Evolutionary conservation across 164 flowering plant genomes (phyloP).

Genomic region (Houttuynia cordata): DNA sequence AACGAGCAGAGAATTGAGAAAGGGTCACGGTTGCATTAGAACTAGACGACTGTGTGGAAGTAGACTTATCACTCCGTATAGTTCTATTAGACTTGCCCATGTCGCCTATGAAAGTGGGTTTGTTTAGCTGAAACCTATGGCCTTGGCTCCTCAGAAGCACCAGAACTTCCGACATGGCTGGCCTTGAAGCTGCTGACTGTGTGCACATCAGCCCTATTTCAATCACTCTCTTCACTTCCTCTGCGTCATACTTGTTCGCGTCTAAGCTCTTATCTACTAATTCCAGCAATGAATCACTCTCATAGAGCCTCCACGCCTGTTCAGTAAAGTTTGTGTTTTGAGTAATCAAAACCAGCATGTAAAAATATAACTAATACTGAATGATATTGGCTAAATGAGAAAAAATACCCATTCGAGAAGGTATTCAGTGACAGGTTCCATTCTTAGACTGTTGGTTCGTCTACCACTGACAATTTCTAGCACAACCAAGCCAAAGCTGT

Average conservation of each 20-base stretch:
- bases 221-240: constrained; percentile 25
- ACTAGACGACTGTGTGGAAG: background rate
- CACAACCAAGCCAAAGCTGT: constrained; percentile 48
- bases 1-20: constrained; percentile 1
- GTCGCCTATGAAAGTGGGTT: constrained; percentile 19
- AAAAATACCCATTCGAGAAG: constrained; percentile 42
- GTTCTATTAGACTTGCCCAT: background rate
- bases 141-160: constrained; percentile 18
- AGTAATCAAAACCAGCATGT: background rate
- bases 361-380: background rate
- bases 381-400: constrained; percentile 9
- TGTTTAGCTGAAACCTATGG: constrained; percentile 5
- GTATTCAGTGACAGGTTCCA: constrained; percentile 21
- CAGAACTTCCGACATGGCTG: constrained; percentile 40
- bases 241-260: constrained; percentile 11
- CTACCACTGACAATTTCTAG: constrained; percentile 48
- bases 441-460: constrained; percentile 22
- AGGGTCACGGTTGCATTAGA: background rate
- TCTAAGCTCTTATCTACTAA: constrained; percentile 30
- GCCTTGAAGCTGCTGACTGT: constrained; percentile 27
- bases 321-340: constrained; percentile 10
- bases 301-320: constrained; percentile 42
- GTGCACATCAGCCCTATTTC: constrained; percentile 37
- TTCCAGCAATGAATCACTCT: constrained; percentile 16
- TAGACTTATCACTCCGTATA: background rate